Evolutionary conservation across 352 stramenopile species (phyloP), one percentile per base, ranked within the genome.

Genomic region (Phytophthora kernoviae): DNA sequence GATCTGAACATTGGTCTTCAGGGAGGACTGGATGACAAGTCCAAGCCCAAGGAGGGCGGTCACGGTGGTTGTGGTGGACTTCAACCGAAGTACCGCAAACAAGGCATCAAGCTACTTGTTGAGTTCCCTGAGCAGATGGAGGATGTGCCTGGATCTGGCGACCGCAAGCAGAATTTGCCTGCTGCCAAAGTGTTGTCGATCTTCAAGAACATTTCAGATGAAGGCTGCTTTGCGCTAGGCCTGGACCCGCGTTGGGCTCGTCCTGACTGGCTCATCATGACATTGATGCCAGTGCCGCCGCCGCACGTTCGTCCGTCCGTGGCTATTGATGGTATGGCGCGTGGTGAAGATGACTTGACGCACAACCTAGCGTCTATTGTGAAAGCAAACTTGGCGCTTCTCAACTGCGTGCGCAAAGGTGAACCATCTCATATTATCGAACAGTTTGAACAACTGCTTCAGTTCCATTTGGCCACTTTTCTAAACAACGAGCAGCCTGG

Each of bases 191-290:
- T 96, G 42, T 81, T 98, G n/a, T 97, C 97, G 39, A 97, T 99
- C 44, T 96, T 98, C 67, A 97, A 98, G 68, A 98, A 97, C 66
- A 99, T 99, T 68, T 95, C 91, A 41, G 96, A 99, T 55, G 93
- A 99, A 57, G 97, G 99, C 61, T 96, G 96, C 54, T 93, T 87
- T 45, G 80, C 87, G 17, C 75, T 99, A 27, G 98, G 98, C 18
- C 77, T 99, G 20, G 82, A 99, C 75, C 90, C 97, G 17, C 87
- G 92, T 40, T 98, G 93, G 84, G 85, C 92, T 21, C 90, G 97
- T 22, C 98, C 98, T 0, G 97, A 99, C 58, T 99, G 97, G 97
- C 88, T 99, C 58, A 75, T 99, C n/a, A 91, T 99, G 55, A 98
- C 97, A 52, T 90, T 99, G 15, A 93, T 99, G 73, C 97, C 98